Evolutionary conservation across 495 filamentous ascomycete genomes (phyloP).

Genomic region (Tuber brumale): DNA sequence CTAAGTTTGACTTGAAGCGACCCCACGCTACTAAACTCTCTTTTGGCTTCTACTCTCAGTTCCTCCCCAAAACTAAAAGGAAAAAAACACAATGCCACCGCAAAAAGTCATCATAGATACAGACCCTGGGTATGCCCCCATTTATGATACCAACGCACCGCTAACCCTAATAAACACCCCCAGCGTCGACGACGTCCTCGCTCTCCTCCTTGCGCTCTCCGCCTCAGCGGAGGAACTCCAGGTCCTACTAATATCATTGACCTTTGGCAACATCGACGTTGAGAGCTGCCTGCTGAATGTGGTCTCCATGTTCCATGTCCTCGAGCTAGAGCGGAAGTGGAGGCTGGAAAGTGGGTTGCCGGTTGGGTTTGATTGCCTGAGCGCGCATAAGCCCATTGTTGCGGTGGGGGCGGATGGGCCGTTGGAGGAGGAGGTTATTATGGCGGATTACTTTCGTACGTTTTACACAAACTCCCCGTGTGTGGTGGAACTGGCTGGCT

Average conservation of each 20-base stretch:
- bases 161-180: slow-evolving; percentile 12
- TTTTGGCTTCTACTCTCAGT: background rate
- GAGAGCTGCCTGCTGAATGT: slow-evolving; percentile 85
- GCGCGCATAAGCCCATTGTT: slow-evolving; percentile 65
- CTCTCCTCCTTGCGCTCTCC: slow-evolving; percentile 74
- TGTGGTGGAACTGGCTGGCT: background rate
- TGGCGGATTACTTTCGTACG: slow-evolving; percentile 89
- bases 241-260: slow-evolving; percentile 76
- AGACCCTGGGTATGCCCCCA: slow-evolving; percentile 57
- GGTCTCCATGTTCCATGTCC: slow-evolving; percentile 82
- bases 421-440: slow-evolving; percentile 64
- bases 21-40: background rate
- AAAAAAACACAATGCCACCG: slow-evolving; percentile 48
- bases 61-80: background rate
- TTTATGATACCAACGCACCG: background rate
- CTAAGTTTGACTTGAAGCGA: background rate
- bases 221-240: slow-evolving; percentile 80
- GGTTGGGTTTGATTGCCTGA: slow-evolving; percentile 63
- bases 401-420: slow-evolving; percentile 81
- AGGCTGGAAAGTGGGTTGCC: slow-evolving; percentile 57
- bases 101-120: slow-evolving; percentile 88
- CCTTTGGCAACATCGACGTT: slow-evolving; percentile 85
- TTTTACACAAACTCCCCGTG: slow-evolving; percentile 14
- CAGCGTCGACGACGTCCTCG: slow-evolving; percentile 91
- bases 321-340: slow-evolving; percentile 87